Percentiles rank a stretch among this genome's conserved stretches.
phyloP scores from a whole-genome alignment of 1,139 yeast genomes.

The Geotrichum bryndzae region DNA sequence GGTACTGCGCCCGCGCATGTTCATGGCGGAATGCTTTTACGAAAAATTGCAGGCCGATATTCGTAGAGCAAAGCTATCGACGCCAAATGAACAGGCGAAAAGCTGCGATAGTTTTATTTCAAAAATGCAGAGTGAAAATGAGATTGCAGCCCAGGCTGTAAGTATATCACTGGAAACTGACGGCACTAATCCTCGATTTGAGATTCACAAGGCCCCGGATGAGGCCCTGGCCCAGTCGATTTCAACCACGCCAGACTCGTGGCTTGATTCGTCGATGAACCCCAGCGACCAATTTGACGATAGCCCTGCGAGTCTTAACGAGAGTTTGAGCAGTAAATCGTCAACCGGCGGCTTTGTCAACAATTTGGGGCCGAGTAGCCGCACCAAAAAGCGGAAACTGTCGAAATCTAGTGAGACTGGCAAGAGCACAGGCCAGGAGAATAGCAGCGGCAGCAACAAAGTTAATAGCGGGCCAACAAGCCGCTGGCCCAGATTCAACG shows the following conservation, averaged over 20 bases:
- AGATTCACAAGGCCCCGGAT: too few relatives aligned
- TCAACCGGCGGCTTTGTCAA: not conserved
- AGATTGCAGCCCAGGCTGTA: not conserved
- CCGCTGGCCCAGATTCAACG: not conserved
- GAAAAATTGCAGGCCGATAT: constrained; percentile 15
- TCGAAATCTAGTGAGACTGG: not conserved
- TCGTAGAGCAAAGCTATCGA: constrained; percentile 1
- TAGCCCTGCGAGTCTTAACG: not conserved
- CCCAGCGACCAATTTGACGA: not conserved
- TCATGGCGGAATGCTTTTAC: constrained; percentile 23
- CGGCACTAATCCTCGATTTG: not conserved
- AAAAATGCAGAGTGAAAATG: not conserved
- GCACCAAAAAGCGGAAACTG: not conserved
- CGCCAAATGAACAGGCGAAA: not conserved
- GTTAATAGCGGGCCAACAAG: not conserved
- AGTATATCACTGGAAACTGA: not conserved
- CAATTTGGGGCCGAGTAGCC: not conserved
- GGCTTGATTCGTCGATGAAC: not conserved
- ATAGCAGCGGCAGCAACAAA: not conserved
- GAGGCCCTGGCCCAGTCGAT: not conserved
- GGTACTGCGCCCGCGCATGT: constrained; percentile 19
- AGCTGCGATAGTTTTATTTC: not conserved
- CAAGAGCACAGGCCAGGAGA: not conserved
- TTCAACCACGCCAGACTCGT: constrained; percentile 3
- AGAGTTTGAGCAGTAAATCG: not conserved